phyloP scores from a whole-genome alignment of 495 filamentous ascomycete species.

The Halenospora varia region DNA sequence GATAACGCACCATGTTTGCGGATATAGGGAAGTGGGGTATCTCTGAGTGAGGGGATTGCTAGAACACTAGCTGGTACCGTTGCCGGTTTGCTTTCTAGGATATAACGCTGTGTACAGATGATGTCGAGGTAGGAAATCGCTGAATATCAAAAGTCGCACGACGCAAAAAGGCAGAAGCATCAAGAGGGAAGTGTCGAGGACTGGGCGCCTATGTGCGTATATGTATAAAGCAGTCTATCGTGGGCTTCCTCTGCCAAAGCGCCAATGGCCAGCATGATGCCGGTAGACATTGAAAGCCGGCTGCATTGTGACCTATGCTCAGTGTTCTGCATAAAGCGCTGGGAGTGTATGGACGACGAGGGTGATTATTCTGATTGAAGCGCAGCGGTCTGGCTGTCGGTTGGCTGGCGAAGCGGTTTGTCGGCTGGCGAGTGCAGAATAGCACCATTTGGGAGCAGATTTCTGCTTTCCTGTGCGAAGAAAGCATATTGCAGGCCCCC shows the following conservation, averaged over 20 bases:
- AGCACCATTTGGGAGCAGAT: neutral
- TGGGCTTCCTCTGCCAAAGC: conserved; percentile 16
- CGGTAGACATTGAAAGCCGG: conserved; percentile 1
- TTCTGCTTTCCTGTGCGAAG: neutral
- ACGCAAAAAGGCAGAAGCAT: conserved; percentile 23
- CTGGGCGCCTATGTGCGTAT: conserved; percentile 23
- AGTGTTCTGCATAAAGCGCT: conserved; percentile 18
- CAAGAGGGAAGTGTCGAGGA: conserved; percentile 20
- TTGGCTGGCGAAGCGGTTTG: conserved; percentile 13
- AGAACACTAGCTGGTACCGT: conserved; percentile 26
- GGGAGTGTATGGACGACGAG: neutral
- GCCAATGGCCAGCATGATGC: conserved; percentile 22
- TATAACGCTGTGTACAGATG: conserved; percentile 13
- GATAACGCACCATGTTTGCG: conserved; percentile 14
- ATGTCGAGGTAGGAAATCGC: conserved; percentile 19
- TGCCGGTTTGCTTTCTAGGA: conserved; percentile 22
- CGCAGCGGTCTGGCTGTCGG: conserved; percentile 3
- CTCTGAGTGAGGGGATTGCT: conserved; percentile 13
- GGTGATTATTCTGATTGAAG: conserved; percentile 12
- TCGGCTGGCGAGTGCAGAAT: neutral
- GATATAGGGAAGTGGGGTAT: conserved; percentile 16
- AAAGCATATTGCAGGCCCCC: neutral
- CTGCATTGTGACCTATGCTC: conserved; percentile 20
- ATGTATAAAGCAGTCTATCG: conserved; percentile 20
- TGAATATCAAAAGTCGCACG: conserved; percentile 9